These are phyloP conservation scores for Fusarium ramigenum DNA, from an alignment of 2,329 filamentous ascomycete species.

Conservation along the genomic window DNA sequence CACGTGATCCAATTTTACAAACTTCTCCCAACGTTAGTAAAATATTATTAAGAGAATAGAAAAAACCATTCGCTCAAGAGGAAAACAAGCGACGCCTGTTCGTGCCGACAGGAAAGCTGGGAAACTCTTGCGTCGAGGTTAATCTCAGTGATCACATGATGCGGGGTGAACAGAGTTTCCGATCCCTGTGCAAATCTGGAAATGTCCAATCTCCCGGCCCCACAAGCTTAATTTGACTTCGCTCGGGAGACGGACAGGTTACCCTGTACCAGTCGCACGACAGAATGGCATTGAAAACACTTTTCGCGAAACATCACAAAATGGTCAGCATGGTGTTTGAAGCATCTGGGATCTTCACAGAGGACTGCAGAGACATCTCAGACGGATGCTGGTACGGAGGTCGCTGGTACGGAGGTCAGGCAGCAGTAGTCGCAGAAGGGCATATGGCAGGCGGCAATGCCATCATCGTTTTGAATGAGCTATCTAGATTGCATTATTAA, in stretches of 20 bases:
- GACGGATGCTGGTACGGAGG: fast-evolving
- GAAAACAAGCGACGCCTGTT: fast-evolving
- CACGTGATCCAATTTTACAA: neutral
- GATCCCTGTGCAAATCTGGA: neutral
- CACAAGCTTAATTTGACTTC: neutral
- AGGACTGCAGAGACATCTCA: neutral
- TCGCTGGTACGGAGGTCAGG: fast-evolving
- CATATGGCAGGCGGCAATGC: fast-evolving
- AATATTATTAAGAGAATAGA: no score
- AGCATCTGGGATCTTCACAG: neutral
- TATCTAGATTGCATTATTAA: fast-evolving
- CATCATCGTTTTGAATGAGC: fast-evolving
- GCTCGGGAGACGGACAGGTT: neutral
- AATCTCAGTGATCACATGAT: neutral
- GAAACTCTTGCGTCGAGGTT: neutral
- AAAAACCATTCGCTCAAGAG: fast-evolving
- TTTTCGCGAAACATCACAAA: neutral
- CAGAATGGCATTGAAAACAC: neutral
- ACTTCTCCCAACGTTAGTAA: no score
- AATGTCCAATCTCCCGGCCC: neutral
- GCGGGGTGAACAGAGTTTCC: neutral
- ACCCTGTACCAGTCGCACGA: neutral
- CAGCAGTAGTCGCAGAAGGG: neutral
- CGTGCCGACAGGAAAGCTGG: fast-evolving
- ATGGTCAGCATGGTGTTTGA: neutral